Conservation (phyloP, 2,329 filamentous ascomycete genomes). For the Periconia sp. region DNA sequence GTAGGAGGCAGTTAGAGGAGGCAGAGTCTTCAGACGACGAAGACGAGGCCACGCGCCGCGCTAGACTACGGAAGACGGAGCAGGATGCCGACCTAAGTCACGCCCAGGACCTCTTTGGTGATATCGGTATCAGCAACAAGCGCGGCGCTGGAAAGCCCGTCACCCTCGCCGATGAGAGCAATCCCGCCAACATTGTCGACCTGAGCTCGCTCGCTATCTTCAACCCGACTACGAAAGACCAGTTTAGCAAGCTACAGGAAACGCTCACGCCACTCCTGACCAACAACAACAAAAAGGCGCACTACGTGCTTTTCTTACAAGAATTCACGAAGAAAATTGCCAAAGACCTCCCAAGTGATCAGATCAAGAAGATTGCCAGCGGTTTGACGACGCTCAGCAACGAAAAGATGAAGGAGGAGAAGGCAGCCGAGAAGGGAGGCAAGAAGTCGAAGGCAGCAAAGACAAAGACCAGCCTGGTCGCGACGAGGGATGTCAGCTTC, state of each 20-base stretch:
- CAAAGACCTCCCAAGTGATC: slow-evolving; percentile 86
- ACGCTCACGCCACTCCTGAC: slow-evolving; percentile 79
- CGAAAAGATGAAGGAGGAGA: slow-evolving; percentile 99
- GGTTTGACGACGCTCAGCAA: slow-evolving; percentile 88
- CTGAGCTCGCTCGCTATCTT: slow-evolving; percentile 81
- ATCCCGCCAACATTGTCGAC: slow-evolving; percentile 82
- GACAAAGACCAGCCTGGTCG: slow-evolving; percentile 85
- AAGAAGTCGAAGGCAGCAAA: slow-evolving; percentile 98
- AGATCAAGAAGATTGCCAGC: slow-evolving; percentile 96
- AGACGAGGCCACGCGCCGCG: slow-evolving; percentile 72
- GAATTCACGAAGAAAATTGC: slow-evolving; percentile 88
- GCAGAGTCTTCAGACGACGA: slow-evolving; percentile 69
- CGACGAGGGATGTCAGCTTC: slow-evolving; percentile 61
- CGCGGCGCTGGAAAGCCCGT: slow-evolving; percentile 63
- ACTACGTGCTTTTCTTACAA: slow-evolving; percentile 88
- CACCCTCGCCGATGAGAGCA: slow-evolving; percentile 72
- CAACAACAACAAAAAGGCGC: slow-evolving; percentile 81
- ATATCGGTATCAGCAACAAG: slow-evolving; percentile 74
- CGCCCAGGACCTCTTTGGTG: slow-evolving; percentile 88
- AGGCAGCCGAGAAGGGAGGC: slow-evolving; percentile 86
- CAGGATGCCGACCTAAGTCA: slow-evolving; percentile 88
- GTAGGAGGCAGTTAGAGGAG: slow-evolving; percentile 61
- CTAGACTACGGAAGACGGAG: slow-evolving; percentile 78
- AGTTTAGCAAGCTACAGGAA: slow-evolving; percentile 81
- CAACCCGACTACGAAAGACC: slow-evolving; percentile 83